phyloP scores from a whole-genome alignment of 495 filamentous ascomycete genomes.

The Penicillium antarcticum region DNA sequence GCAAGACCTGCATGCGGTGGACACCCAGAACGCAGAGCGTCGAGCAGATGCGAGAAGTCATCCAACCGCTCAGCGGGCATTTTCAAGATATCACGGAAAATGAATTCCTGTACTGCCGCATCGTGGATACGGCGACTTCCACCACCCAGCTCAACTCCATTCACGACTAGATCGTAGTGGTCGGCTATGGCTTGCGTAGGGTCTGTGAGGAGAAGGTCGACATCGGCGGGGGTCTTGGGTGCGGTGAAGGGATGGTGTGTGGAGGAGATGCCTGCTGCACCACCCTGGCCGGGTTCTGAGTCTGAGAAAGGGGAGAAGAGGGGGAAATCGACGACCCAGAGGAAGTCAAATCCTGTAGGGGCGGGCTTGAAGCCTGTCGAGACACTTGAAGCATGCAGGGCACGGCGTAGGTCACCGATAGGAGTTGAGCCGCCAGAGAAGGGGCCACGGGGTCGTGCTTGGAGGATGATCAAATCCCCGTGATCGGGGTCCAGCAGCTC shows the following conservation, averaged over 20 bases:
- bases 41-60: constrained; percentile 80
- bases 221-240: constrained; percentile 67
- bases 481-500: constrained; percentile 53
- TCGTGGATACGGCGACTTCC: constrained; percentile 92
- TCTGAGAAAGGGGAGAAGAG: constrained; percentile 75
- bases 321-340: constrained; percentile 89
- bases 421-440: constrained; percentile 67
- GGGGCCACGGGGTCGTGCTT: constrained; percentile 64
- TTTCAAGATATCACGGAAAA: constrained; percentile 80
- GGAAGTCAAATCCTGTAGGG: constrained; percentile 57
- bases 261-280: constrained; percentile 72
- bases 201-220: constrained; percentile 67
- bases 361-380: constrained; percentile 51
- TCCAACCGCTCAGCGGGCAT: constrained; percentile 56
- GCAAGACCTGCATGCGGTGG: constrained; percentile 96
- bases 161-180: constrained; percentile 93
- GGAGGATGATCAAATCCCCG: constrained; percentile 75
- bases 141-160: constrained; percentile 91
- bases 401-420: constrained; percentile 72
- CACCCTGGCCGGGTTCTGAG: constrained; percentile 77
- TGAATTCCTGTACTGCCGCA: constrained; percentile 75
- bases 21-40: constrained; percentile 81
- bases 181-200: constrained; percentile 72
- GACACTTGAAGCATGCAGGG: constrained; percentile 65
- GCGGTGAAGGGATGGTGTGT: constrained; percentile 98